Base-by-base conservation (phyloP, 176 grass and related monocot species). In the Lolium rigidum region DNA sequence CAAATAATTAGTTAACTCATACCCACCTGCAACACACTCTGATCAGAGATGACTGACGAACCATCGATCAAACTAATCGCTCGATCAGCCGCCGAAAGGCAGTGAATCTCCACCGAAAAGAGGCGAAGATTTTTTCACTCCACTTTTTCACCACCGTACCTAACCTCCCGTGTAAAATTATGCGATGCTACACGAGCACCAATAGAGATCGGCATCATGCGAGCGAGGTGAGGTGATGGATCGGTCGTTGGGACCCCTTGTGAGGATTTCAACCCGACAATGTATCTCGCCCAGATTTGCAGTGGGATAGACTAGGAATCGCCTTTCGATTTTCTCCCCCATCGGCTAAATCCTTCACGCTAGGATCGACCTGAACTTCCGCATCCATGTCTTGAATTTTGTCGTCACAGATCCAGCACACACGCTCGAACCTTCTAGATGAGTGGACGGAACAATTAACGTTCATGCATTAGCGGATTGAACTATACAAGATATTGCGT, bases 261-360 rank as follows among this genome's bases (percentile, higher is more conserved):
- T 18, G 21, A 78, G 31, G 52, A 10, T 88, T 77, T 85, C 85
- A 85, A 85, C 81, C 89, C 89, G 85, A 91, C 89, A 91, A 80
- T 91, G 54, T 77, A 91, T 91, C 85, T 84, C 81, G 1, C 35
- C 62, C 70, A 18, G 89, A 91, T 91, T 85, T 91, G 77, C 28
- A 77, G 49, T 76, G 47, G 62, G 38, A 25, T 78, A 26, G 57
- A 41, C 54, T 43, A 37, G 57, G n/a, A 4, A 59, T 18, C 24
- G 80, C 84, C 80, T 90, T 84, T 87, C 50, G 25, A 38, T 74
- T 78, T 89, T 59, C 25, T 11, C 73, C 80, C 37, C 63, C 59
- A 62, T 56, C 50, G 46, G 60, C n/a, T 67, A 82, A 68, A 76
- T 25, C 17, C 65, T 10, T 75, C 74, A 71, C 50, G 54, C 67